These are phyloP conservation scores for Euphorbia schlechtendalii DNA, from an alignment of 441 rosid species.

Conservation along the genomic window DNA sequence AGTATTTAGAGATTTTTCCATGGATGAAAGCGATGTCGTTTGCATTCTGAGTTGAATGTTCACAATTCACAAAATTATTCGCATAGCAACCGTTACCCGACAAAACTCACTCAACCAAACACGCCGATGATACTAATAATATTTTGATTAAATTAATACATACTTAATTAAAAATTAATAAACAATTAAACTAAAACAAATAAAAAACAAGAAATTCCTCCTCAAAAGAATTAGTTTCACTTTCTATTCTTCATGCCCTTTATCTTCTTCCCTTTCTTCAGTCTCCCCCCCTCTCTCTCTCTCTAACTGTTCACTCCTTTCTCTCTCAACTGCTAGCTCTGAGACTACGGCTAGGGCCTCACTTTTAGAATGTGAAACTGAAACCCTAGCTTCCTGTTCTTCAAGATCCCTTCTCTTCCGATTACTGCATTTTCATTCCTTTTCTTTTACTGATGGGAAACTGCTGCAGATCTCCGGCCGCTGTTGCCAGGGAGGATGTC, in stretches of 20 bases:
- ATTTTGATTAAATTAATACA: neutral
- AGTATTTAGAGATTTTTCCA: too few relatives aligned
- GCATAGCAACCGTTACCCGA: conserved; percentile 28
- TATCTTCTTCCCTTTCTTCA: too few relatives aligned
- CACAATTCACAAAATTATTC: neutral
- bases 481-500: conserved; percentile 95
- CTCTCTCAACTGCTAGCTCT: neutral
- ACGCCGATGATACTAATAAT: conserved; percentile 7
- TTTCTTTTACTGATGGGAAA: conserved; percentile 46
- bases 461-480: conserved; percentile 99
- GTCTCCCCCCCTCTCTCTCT: too few relatives aligned
- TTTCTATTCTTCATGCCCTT: neutral
- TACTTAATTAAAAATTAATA: conserved; percentile 18
- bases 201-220: neutral
- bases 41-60: too few relatives aligned
- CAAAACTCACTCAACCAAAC: conserved; percentile 30
- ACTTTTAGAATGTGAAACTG: conserved; percentile 39
- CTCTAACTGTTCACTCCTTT: neutral
- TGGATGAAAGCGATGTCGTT: too few relatives aligned
- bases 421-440: neutral
- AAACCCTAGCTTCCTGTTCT: conserved; percentile 38
- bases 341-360: conserved; percentile 18
- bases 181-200: neutral
- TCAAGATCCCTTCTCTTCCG: conserved; percentile 30
- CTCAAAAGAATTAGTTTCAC: neutral